phyloP scores from a whole-genome alignment of 805 yeast genomes.

The Suhomyces sp. region DNA sequence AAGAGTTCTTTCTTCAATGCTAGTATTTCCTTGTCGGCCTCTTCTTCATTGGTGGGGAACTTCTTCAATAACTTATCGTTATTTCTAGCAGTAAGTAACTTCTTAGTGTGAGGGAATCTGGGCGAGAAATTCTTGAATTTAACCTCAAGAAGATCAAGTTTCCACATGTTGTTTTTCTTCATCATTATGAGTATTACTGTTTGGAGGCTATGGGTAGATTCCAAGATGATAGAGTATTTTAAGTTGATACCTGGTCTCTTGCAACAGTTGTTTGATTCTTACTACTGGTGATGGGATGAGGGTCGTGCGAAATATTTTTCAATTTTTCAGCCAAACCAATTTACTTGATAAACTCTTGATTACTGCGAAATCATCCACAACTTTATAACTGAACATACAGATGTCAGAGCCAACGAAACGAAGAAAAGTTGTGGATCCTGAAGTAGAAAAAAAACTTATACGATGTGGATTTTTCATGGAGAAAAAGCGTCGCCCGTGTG shows the following conservation, averaged over 20 bases:
- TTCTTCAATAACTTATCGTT: conserved; percentile 41
- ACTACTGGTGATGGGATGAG: conserved; percentile 7
- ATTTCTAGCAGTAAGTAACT: conserved; percentile 45
- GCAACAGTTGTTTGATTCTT: too few relatives aligned
- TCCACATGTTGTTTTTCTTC: conserved; percentile 48
- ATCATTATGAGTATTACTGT: too few relatives aligned
- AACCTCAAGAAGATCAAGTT: conserved; percentile 55
- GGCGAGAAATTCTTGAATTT: conserved; percentile 44
- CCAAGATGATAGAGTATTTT: too few relatives aligned
- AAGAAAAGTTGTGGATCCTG: conserved; percentile 7
- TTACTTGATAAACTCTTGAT: too few relatives aligned
- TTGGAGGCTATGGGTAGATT: too few relatives aligned
- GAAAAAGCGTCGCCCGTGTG: conserved; percentile 57
- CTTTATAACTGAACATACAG: too few relatives aligned
- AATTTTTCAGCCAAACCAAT: too few relatives aligned
- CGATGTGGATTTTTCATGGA: conserved; percentile 50
- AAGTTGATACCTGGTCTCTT: too few relatives aligned
- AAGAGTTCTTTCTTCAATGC: conserved; percentile 46
- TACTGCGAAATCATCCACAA: too few relatives aligned
- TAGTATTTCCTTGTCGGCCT: conserved; percentile 46
- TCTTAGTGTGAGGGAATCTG: conserved; percentile 50
- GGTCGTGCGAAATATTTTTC: not conserved
- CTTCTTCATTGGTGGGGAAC: conserved; percentile 40
- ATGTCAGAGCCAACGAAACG: conserved; percentile 6
- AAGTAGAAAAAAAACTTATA: not conserved